Base-by-base conservation (phyloP, 345 rosid genomes). In the Microthlaspi erraticum region DNA sequence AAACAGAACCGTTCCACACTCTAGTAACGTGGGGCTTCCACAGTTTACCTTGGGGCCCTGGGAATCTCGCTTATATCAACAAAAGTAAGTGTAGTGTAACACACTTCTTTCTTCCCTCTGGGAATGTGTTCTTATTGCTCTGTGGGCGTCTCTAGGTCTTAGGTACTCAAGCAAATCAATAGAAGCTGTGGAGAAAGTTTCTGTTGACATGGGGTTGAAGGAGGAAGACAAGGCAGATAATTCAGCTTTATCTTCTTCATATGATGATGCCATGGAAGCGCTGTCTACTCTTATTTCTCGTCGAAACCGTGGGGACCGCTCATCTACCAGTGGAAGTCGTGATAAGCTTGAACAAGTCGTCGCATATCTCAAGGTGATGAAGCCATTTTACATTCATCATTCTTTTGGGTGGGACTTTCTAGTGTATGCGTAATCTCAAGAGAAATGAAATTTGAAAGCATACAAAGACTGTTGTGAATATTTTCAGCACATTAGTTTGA, bases 201-300 rank as follows among this genome's bases (percentile, higher is more conserved):
- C 42, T 59, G 60, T 10, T 29, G 63, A 81, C 46, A 77, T 74
- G 59, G 64, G 66, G 44, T 46, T 64, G 8, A 60, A 80, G 74
- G 86, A 80, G 74, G 86, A 78, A 77, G 63, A 56, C 37, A 36
- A 46, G 49, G 83, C 49, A 70, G 81, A 81, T 23, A 59, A 43
- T 36, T 73, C 83, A 72, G 78, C 74, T 73, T 80, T 84, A 16
- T 78, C 79, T 65, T 84, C 76, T 65, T 84, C 76, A 18, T 76
- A 92, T 70, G 98, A 87, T 66, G 75, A 75, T 66, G 93, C 93
- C 64, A 85, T 92, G 98, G 89, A 89, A 66, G 90, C 98, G 31
- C 84, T 92, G 72, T 89, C 96, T 9, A 86, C 92, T 49, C 92
- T 87, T 74, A 89, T 92, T 66, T 79, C 92, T 58, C 78, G 86